Evolutionary conservation across 257 asterid genomes (phyloP).

Genomic region (Leonotis leonurus): DNA sequence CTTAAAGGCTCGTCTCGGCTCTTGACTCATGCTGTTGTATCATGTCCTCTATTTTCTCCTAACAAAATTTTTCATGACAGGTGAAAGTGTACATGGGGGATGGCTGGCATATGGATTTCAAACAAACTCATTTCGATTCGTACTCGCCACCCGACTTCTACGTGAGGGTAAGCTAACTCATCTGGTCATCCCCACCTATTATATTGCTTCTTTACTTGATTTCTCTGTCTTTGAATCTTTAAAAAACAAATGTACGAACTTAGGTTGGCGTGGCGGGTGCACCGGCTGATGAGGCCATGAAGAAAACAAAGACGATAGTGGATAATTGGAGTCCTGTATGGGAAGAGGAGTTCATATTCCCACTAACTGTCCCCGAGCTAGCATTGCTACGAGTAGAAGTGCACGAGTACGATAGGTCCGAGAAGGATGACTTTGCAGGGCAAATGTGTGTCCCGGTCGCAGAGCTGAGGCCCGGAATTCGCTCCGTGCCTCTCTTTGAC

Average conservation of each 20-base stretch:
- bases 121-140: conserved; percentile 76
- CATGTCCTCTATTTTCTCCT: background rate
- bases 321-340: conserved; percentile 63
- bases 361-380: conserved; percentile 56
- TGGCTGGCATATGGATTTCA: conserved; percentile 91
- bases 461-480: conserved; percentile 56
- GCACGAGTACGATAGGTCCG: conserved; percentile 53
- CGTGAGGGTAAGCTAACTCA: conserved; percentile 44
- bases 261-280: conserved; percentile 70
- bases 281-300: conserved; percentile 47
- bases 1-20: conserved; percentile 35
- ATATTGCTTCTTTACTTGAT: background rate
- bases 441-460: conserved; percentile 58
- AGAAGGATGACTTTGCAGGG: conserved; percentile 71
- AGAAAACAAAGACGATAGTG: conserved; percentile 36
- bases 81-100: conserved; percentile 87
- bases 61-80: conserved; percentile 26
- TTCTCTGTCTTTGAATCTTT: background rate
- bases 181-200: background rate
- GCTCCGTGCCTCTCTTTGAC: conserved; percentile 44
- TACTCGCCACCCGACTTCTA: conserved; percentile 93
- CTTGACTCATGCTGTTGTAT: background rate
- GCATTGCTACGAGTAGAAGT: conserved; percentile 62
- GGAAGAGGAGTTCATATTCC: conserved; percentile 58
- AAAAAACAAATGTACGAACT: background rate